Evolutionary conservation across 2,329 filamentous ascomycete genomes (phyloP).

Genomic region (Exophiala mesophila): DNA sequence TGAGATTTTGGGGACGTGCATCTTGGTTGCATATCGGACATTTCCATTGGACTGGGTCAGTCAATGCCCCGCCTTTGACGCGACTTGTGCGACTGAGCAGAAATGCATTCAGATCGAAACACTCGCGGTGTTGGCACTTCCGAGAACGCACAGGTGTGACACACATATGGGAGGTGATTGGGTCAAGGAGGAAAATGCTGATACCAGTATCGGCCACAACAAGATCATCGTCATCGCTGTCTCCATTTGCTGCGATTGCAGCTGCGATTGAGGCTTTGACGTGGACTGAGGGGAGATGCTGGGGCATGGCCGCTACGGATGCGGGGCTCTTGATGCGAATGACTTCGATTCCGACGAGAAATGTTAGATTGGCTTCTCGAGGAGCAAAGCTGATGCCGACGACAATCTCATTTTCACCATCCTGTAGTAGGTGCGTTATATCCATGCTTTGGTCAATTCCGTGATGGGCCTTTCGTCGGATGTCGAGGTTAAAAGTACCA

Average conservation of each 20-base stretch:
- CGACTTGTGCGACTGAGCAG: slow-evolving; percentile 57
- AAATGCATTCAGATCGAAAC: slow-evolving; percentile 84
- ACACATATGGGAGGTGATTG: slow-evolving; percentile 62
- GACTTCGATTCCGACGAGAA: slow-evolving; percentile 66
- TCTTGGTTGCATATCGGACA: slow-evolving; percentile 80
- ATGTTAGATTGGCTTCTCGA: slow-evolving; percentile 29
- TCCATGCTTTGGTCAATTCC: slow-evolving; percentile 73
- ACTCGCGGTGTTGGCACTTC: slow-evolving; percentile 72
- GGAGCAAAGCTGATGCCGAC: slow-evolving; percentile 44
- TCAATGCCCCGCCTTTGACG: slow-evolving; percentile 30
- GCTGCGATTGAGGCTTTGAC: slow-evolving; percentile 54
- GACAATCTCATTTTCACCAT: slow-evolving; percentile 59
- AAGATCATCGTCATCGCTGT: slow-evolving; percentile 57
- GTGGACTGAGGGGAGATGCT: slow-evolving; percentile 41
- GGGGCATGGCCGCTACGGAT: slow-evolving; percentile 36
- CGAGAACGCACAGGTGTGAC: slow-evolving; percentile 65
- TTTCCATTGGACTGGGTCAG: slow-evolving; percentile 69
- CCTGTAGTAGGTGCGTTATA: slow-evolving; percentile 55
- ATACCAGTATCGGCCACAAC: slow-evolving; percentile 55
- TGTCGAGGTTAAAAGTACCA: slow-evolving; percentile 38
- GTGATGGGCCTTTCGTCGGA: slow-evolving; percentile 67
- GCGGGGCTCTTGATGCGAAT: slow-evolving; percentile 51
- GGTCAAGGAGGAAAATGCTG: slow-evolving; percentile 61
- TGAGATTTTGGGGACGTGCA: slow-evolving; percentile 66
- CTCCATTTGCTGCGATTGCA: slow-evolving; percentile 26